Percentiles rank a stretch among this genome's conserved stretches.
Evolutionary conservation across 371 early-diverging fungal species (phyloP).

Genomic region (Apophysomyces elegans): DNA sequence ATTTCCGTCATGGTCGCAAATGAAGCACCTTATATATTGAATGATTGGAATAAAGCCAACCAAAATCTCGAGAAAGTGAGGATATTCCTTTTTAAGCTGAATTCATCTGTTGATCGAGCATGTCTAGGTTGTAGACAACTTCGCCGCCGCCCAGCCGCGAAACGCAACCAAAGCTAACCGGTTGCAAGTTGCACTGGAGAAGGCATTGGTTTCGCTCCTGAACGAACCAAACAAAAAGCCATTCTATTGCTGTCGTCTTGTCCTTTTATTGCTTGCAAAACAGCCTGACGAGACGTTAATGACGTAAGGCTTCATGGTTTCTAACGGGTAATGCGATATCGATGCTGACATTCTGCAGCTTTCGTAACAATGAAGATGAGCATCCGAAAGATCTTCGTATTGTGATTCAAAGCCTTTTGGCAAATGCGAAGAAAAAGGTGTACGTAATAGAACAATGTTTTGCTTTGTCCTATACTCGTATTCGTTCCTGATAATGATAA

Average conservation of each 20-base stretch:
- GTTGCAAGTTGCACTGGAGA: not conserved
- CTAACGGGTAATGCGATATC: not conserved
- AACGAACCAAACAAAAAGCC: slow-evolving; percentile 1
- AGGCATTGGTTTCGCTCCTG: not conserved
- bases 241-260: not conserved
- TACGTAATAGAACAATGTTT: not conserved
- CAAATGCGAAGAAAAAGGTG: not conserved
- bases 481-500: not conserved
- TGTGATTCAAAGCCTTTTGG: not conserved
- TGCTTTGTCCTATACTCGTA: not conserved
- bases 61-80: slow-evolving; percentile 1
- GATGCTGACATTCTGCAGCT: slow-evolving; percentile 14
- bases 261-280: not conserved
- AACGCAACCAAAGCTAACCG: not conserved
- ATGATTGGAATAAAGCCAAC: slow-evolving; percentile 1
- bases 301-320: not conserved
- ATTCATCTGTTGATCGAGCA: not conserved
- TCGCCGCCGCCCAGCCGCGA: slow-evolving; percentile 1
- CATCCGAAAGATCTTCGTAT: slow-evolving; percentile 13
- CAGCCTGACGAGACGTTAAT: not conserved
- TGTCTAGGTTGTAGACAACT: not conserved
- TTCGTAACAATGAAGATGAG: slow-evolving; percentile 30
- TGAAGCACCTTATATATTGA: not conserved
- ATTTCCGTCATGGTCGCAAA: slow-evolving; percentile 2
- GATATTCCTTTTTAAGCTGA: not conserved